Conservation (phyloP, 129 eudicot species). For the Glebionis coronaria region DNA sequence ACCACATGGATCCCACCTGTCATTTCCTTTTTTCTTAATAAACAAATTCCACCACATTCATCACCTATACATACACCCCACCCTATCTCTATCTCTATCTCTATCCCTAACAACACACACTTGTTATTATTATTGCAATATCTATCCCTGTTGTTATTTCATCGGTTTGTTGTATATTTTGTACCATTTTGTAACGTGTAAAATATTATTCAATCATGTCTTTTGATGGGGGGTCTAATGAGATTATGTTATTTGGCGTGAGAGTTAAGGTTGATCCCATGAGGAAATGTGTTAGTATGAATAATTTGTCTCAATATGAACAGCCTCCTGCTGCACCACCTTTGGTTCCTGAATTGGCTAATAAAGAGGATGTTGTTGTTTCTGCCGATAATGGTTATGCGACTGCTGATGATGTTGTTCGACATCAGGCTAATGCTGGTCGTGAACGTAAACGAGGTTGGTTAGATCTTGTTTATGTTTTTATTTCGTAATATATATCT, state of each 20-base stretch:
- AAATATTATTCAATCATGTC: too few relatives aligned
- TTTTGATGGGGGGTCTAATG: conserved; percentile 8
- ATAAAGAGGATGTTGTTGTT: conserved; percentile 12
- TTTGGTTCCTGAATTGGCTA: neutral
- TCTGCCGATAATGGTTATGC: conserved; percentile 43
- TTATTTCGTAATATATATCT: neutral
- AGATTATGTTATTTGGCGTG: conserved; percentile 60
- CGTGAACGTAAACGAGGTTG: conserved; percentile 63
- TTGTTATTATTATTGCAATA: too few relatives aligned
- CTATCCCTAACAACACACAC: conserved; percentile 16
- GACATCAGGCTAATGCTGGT: conserved; percentile 16
- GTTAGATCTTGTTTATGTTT: conserved; percentile 30
- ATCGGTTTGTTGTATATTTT: too few relatives aligned
- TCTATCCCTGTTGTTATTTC: too few relatives aligned
- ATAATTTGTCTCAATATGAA: conserved; percentile 43
- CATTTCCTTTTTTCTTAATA: conserved; percentile 27
- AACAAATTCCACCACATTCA: neutral
- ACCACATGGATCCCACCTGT: conserved; percentile 40
- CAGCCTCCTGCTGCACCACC: conserved; percentile 25
- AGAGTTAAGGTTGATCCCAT: conserved; percentile 52
- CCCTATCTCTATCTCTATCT: conserved; percentile 19
- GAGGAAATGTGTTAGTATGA: conserved; percentile 65
- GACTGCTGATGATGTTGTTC: conserved; percentile 46
- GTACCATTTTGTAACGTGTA: too few relatives aligned
- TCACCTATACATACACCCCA: conserved; percentile 16